Evolutionary conservation across 306 rosid genomes (phyloP), one percentile per base, ranked within the genome.

Genomic region (Morella rubra): DNA sequence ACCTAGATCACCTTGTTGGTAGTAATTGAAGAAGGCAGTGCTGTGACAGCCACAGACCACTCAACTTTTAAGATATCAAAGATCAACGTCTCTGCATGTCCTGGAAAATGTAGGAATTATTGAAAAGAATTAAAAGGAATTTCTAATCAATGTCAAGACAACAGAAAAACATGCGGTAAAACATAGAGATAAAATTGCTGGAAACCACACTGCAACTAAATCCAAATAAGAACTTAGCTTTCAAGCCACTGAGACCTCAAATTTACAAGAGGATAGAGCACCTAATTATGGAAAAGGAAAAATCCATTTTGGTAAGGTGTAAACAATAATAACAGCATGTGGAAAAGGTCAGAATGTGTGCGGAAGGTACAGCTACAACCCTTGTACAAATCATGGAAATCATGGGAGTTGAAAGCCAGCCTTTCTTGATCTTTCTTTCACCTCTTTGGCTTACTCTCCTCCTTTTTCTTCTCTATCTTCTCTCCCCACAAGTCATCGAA

Each of bases 1-100:
- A 61, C 27, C 60, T 47, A 27, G 40, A 71, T 62, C 19, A 84
- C 86, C 89, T 85, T 85, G 79, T 89, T 92, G 74, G 89, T 80
- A 73, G 96, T 95, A 81, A 95, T 86, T 73, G 97, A 90, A 81
- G 97, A 89, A 27, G 89, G 85, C 76, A 88, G 89, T 10, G 97
- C 83, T 50, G 86, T 50, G 79, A 87, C 79, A 74, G 88, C 86
- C 75, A 88, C 68, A 4, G 93, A 92, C 99, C 99, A 88, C 81
- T 92, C 97, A 44, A 71, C 78, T 86, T 88, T 90, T 80, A 83
- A 42, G 41, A 95, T 75, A 85, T 95, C 99, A 89, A 89, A 95
- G 72, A 92, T 79, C 69, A 95, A 73, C 73, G 99, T 95, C 81
- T 95, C 99, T 15, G 88, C 85, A 65, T 90, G 93, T 76, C 97